phyloP scores from a whole-genome alignment of 305 asterid genomes.

The Ajuga reptans region DNA sequence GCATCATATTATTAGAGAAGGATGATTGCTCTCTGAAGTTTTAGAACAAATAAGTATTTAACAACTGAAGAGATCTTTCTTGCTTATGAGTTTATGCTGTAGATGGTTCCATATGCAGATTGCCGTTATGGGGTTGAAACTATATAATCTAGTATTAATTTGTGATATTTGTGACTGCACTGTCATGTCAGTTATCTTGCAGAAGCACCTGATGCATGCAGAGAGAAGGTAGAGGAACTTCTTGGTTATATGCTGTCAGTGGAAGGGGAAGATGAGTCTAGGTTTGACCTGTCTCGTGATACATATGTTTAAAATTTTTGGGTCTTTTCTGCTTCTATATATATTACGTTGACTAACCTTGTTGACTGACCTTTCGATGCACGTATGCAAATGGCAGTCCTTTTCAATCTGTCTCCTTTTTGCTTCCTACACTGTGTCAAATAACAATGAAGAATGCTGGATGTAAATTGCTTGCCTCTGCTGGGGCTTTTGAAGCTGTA shows the following conservation, averaged over 20 bases:
- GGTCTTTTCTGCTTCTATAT: neutral
- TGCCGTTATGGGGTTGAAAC: neutral
- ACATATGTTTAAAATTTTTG: neutral
- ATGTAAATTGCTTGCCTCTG: constrained; percentile 51
- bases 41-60: neutral
- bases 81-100: constrained; percentile 8
- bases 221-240: constrained; percentile 62
- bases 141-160: neutral
- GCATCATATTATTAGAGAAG: constrained; percentile 11
- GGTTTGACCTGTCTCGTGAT: constrained; percentile 35
- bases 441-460: constrained; percentile 62
- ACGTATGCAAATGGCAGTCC: constrained; percentile 43
- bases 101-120: neutral
- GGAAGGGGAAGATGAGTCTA: constrained; percentile 63
- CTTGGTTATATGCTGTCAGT: constrained; percentile 71
- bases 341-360: constrained; percentile 13
- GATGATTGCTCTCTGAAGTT: neutral
- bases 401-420: constrained; percentile 54
- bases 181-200: constrained; percentile 72
- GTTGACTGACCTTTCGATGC: no score
- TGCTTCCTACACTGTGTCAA: constrained; percentile 91
- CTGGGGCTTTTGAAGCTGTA: constrained; percentile 62
- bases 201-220: constrained; percentile 73
- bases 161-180: constrained; percentile 18
- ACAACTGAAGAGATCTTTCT: constrained; percentile 1